Conservation (phyloP, 2,329 filamentous ascomycete genomes). For the Diplodia corticola region DNA sequence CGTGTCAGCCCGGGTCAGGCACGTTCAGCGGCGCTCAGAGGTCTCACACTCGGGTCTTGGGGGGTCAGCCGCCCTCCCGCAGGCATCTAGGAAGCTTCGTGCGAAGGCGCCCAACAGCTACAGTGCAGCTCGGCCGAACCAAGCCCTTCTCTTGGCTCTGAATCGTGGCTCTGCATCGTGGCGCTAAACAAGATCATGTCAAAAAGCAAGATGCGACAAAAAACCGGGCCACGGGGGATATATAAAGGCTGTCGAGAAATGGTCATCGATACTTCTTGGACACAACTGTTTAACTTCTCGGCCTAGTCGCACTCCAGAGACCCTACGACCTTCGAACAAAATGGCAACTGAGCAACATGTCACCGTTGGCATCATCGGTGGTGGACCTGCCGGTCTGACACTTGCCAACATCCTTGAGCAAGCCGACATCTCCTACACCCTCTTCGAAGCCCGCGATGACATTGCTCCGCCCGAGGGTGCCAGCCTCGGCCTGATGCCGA, state of each 20-base stretch:
- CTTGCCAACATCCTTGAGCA: slow-evolving; percentile 21
- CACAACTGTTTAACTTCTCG: not conserved
- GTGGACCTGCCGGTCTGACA: slow-evolving; percentile 4
- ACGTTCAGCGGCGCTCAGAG: not conserved
- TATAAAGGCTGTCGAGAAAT: not conserved
- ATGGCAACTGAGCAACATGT: not conserved
- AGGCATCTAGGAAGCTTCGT: not conserved
- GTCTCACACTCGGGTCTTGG: not conserved
- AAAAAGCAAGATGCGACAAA: not conserved
- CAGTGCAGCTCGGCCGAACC: not conserved
- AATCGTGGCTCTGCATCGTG: no score
- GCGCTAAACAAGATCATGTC: not conserved
- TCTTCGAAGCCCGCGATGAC: slow-evolving; percentile 29
- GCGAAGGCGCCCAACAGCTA: not conserved
- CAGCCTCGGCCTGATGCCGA: slow-evolving; percentile 18
- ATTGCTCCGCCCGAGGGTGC: slow-evolving; percentile 13
- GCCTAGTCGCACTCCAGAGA: not conserved
- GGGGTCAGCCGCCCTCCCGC: not conserved
- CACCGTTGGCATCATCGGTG: slow-evolving; percentile 14
- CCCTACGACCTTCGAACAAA: not conserved
- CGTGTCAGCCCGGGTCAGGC: not conserved
- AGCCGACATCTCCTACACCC: slow-evolving; percentile 8
- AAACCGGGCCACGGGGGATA: not conserved
- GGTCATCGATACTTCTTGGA: not conserved
- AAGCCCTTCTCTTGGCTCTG: not conserved